These are phyloP conservation scores for Neurospora pannonica DNA, from an alignment of 495 filamentous ascomycete genomes.

Conservation along the genomic window DNA sequence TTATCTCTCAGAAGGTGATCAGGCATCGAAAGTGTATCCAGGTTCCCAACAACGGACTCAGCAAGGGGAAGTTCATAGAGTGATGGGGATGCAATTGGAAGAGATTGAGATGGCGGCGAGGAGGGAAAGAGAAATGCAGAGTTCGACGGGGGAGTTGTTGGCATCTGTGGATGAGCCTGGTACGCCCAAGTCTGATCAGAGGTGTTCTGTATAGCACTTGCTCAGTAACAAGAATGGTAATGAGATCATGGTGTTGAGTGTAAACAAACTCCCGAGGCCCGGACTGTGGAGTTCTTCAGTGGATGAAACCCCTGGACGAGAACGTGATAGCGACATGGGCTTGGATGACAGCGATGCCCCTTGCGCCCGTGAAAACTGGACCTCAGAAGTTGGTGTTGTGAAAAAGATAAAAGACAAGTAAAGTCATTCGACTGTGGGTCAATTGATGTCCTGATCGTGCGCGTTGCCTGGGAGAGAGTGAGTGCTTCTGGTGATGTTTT, in stretches of 20 bases:
- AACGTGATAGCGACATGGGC: background rate
- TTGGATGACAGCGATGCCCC: background rate
- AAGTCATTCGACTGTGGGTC: background rate
- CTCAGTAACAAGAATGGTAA: background rate
- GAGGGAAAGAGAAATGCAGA: background rate
- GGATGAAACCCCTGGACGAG: background rate
- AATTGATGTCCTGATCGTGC: background rate
- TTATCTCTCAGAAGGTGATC: background rate
- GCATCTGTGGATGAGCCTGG: background rate
- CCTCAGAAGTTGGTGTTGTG: background rate
- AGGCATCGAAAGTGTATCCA: background rate
- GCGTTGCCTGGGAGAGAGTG: background rate
- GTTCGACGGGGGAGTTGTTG: background rate
- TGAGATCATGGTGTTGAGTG: background rate
- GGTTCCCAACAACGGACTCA: background rate
- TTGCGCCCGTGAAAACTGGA: background rate
- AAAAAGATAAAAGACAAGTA: background rate
- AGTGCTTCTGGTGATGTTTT: background rate
- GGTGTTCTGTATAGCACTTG: background rate
- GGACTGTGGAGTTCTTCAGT: background rate
- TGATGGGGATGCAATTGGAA: conserved; percentile 8
- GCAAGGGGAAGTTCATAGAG: background rate
- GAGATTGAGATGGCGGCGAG: conserved; percentile 5
- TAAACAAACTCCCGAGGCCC: background rate
- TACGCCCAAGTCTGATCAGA: background rate